phyloP scores from a whole-genome alignment of 208 protist genomes.

The Acanthamoeba lenticulata region DNA sequence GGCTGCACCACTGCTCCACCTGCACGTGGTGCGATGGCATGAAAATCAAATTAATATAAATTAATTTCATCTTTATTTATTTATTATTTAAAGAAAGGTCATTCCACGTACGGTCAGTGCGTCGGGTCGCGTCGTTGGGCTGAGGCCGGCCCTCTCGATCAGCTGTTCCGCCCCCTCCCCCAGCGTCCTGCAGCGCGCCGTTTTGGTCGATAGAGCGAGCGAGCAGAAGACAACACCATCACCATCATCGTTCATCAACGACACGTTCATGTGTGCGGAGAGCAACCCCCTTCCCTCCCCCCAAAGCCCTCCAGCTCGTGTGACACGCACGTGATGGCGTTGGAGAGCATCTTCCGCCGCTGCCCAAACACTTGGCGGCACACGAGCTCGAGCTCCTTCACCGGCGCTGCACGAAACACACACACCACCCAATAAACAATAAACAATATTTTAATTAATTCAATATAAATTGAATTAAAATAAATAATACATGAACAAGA shows the following conservation, averaged over 20 bases:
- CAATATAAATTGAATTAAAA: background rate
- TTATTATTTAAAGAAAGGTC: background rate
- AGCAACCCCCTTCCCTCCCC: too few relatives aligned
- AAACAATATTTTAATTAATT: background rate
- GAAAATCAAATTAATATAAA: background rate
- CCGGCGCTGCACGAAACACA: background rate
- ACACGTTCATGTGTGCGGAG: too few relatives aligned
- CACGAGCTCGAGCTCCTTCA: conserved; percentile 37
- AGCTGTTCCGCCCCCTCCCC: background rate
- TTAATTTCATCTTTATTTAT: background rate
- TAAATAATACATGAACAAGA: background rate
- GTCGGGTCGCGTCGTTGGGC: background rate
- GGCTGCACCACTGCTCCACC: conserved; percentile 13
- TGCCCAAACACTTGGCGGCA: conserved; percentile 31
- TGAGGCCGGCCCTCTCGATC: background rate
- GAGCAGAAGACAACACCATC: too few relatives aligned
- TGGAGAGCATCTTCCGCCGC: conserved; percentile 37
- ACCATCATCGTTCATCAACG: too few relatives aligned
- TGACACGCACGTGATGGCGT: background rate
- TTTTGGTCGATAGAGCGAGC: background rate
- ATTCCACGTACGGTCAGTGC: background rate
- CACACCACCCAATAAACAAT: background rate
- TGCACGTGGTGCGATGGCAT: background rate
- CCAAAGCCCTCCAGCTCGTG: too few relatives aligned
- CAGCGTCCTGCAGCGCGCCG: background rate